Base-by-base conservation (phyloP, 2,329 filamentous ascomycete species). In the Phoma herbarum region DNA sequence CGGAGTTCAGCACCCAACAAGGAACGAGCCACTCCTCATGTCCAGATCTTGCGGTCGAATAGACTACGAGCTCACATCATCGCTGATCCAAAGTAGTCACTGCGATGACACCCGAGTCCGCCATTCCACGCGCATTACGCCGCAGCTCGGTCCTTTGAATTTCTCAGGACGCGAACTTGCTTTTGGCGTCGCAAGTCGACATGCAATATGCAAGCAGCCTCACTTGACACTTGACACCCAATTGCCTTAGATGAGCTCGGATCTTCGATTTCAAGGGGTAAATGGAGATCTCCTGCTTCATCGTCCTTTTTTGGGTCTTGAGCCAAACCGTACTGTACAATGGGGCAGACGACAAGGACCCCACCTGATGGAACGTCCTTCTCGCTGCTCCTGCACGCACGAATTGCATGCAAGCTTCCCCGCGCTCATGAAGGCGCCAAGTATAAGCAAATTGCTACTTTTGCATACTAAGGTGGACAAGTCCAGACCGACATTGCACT, bases 371-470 rank as follows among this genome's bases (percentile, higher is more conserved):
- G 7, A 58, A 55, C 56, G 58, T 55, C 10, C 26, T 52, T 58
- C 35, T 28, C 7, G 18, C 41, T 20, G 23, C 14, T 29, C 20
- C 25, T 31, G 22, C 28, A 37, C 22, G 9, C 18, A 28, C 16
- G 20, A 37, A 12, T 37, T 25, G 37, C 56, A 50, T 25, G 37
- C 56, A 50, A 47, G 37, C 49, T 49, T 53, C 56, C 49, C 50
- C 41, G 33, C 45, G 37, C 46, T 39, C 33, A 16, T 29, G 18
- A 43, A 47, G n/a, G 25, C 39, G 41, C 16, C 14, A 18, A 9
- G 35, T 28, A 33, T 44, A 23, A 31, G 11, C 37, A 52, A 39
- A 18, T 22, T 20, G 23, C 33, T 46, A 22, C 20, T 43, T 41
- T 20, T 46, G 46, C 22, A 46, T 16, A 11, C 31, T 37, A 1